phyloP scores from a whole-genome alignment of 2,329 filamentous ascomycete genomes.

The Pestalotiopsis sp. region DNA sequence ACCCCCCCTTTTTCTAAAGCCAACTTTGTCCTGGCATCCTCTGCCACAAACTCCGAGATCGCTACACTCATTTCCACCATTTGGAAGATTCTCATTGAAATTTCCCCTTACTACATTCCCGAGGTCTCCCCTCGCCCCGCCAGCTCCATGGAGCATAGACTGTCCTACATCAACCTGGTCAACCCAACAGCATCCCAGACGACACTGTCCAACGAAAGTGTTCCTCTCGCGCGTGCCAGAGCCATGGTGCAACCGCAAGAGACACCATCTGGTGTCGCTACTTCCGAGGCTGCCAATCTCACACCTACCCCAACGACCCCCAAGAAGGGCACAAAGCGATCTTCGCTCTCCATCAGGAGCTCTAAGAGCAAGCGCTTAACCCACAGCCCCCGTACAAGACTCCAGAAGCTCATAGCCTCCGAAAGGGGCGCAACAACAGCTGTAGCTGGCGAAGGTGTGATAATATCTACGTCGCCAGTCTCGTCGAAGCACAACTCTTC shows the following conservation, averaged over 20 bases:
- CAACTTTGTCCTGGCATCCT: conserved; percentile 60
- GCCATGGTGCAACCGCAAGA: conserved; percentile 26
- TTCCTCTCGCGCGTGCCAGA: conserved; percentile 24
- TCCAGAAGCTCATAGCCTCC: conserved; percentile 26
- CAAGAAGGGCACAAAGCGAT: conserved; percentile 19
- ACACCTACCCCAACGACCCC: background rate
- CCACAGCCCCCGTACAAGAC: conserved; percentile 33
- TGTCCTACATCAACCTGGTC: conserved; percentile 8
- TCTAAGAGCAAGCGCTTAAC: conserved; percentile 31
- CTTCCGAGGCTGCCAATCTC: conserved; percentile 17
- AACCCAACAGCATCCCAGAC: conserved; percentile 21
- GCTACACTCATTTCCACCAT: conserved; percentile 56
- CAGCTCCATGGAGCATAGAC: conserved; percentile 5
- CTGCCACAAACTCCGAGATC: conserved; percentile 57
- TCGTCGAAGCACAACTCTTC: background rate
- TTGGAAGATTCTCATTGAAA: conserved; percentile 49
- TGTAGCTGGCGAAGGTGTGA: background rate
- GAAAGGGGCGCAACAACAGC: conserved; percentile 11
- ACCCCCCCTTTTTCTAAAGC: conserved; percentile 48
- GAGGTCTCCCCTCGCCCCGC: conserved; percentile 30
- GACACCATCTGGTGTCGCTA: background rate
- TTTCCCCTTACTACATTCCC: conserved; percentile 48
- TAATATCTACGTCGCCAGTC: background rate
- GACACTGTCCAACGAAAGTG: conserved; percentile 19
- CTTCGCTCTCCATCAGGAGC: conserved; percentile 21